Conservation (phyloP, 2,329 filamentous ascomycete species). For the Colletotrichum endophyticum region DNA sequence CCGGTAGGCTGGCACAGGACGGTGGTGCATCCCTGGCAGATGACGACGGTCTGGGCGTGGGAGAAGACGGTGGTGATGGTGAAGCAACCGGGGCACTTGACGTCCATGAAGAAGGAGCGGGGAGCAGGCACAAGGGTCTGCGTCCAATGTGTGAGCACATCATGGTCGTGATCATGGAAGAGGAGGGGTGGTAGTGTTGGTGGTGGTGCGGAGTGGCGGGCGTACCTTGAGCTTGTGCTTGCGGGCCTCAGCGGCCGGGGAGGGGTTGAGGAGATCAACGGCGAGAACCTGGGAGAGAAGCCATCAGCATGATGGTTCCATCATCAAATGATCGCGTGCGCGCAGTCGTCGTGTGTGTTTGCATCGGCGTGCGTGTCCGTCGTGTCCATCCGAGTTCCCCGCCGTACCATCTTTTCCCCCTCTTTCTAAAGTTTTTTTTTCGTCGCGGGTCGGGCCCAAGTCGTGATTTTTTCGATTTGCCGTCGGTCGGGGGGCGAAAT, state of each 20-base stretch:
- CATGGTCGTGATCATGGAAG: not conserved
- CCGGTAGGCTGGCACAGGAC: slow-evolving; percentile 99
- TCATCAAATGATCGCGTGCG: slow-evolving; percentile 13
- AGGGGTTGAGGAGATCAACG: slow-evolving; percentile 99
- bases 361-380: not conserved
- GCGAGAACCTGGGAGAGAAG: slow-evolving; percentile 84
- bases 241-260: slow-evolving; percentile 95
- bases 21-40: slow-evolving; percentile 99
- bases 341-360: not conserved
- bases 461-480: slow-evolving; percentile 20
- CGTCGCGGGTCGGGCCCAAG: slow-evolving; percentile 18
- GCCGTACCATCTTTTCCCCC: slow-evolving; percentile 17
- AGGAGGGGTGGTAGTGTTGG: not conserved
- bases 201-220: not conserved
- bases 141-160: slow-evolving; percentile 19
- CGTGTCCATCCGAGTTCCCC: slow-evolving; percentile 1
- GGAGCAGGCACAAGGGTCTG: slow-evolving; percentile 93
- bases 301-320: slow-evolving; percentile 26
- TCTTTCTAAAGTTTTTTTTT: slow-evolving; percentile 7
- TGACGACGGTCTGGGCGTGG: slow-evolving; percentile 99
- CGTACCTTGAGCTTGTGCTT: slow-evolving; percentile 99
- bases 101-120: slow-evolving; percentile 99
- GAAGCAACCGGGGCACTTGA: slow-evolving; percentile 99
- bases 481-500: slow-evolving; percentile 4
- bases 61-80: slow-evolving; percentile 99